Percentiles rank a stretch among this genome's conserved stretches.
phyloP scores from a whole-genome alignment of 2,329 filamentous ascomycete species.

The Scolecobasidium constrictum region DNA sequence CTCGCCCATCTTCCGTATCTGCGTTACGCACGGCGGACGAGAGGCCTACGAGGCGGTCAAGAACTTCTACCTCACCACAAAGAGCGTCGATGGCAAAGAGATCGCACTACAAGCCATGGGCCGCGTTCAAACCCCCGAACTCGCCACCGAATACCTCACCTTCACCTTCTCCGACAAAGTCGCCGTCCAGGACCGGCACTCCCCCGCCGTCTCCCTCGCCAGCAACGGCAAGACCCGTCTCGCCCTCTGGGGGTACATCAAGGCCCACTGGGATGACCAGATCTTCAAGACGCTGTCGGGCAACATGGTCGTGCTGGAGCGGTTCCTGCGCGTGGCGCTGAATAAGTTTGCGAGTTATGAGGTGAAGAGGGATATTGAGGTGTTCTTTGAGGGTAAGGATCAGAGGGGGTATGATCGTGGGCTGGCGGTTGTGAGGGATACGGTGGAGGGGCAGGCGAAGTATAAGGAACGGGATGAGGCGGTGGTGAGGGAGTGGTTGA shows the following conservation, averaged over 20 bases:
- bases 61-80: slow-evolving; percentile 72
- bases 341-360: slow-evolving; percentile 65
- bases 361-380: slow-evolving; percentile 63
- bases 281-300: slow-evolving; percentile 60
- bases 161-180: slow-evolving; percentile 79
- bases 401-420: slow-evolving; percentile 79
- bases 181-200: slow-evolving; percentile 77
- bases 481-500: slow-evolving; percentile 70
- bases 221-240: slow-evolving; percentile 62
- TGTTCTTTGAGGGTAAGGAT: slow-evolving; percentile 81
- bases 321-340: slow-evolving; percentile 71
- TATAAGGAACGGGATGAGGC: slow-evolving; percentile 71
- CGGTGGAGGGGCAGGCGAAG: slow-evolving; percentile 68
- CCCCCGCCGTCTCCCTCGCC: slow-evolving; percentile 61
- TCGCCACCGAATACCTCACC: slow-evolving; percentile 58
- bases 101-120: slow-evolving; percentile 70
- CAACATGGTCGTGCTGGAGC: slow-evolving; percentile 82
- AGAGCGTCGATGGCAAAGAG: slow-evolving; percentile 84
- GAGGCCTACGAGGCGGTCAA: slow-evolving; percentile 66
- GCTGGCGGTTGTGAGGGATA: slow-evolving; percentile 75
- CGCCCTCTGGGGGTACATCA: slow-evolving; percentile 76
- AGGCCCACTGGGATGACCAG: slow-evolving; percentile 62
- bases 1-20: slow-evolving; percentile 67
- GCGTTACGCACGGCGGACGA: slow-evolving; percentile 60
- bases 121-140: slow-evolving; percentile 54